A percentile compares a stretch with the other conserved stretches of the same genome.
Evolutionary conservation across 1,139 yeast genomes (phyloP).

Genomic region (Hyphopichia wangnamkhiaoensis): DNA sequence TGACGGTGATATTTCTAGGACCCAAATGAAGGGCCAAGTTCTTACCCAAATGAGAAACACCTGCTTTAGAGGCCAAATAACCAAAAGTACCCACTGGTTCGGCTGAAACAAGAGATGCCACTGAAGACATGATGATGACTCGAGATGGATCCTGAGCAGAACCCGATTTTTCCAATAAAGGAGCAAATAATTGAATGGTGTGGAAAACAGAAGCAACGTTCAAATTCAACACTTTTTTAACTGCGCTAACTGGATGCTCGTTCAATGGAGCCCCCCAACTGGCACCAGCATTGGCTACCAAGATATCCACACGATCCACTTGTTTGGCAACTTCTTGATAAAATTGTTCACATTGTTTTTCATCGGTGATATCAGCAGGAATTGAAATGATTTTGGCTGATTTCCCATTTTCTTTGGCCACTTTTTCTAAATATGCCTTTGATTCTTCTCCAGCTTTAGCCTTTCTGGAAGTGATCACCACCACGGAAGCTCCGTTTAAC

Average conservation of each 20-base stretch:
- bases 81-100: slow-evolving; percentile 64
- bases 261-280: slow-evolving; percentile 74
- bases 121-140: slow-evolving; percentile 67
- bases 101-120: slow-evolving; percentile 46
- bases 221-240: slow-evolving; percentile 64
- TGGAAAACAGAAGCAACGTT: slow-evolving; percentile 74
- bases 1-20: slow-evolving; percentile 65
- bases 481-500: slow-evolving; percentile 61
- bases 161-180: slow-evolving; percentile 58
- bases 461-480: slow-evolving; percentile 70
- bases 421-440: slow-evolving; percentile 47
- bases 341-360: slow-evolving; percentile 51
- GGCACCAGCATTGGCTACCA: slow-evolving; percentile 81
- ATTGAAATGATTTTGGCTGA: slow-evolving; percentile 50
- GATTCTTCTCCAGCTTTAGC: slow-evolving; percentile 65
- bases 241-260: slow-evolving; percentile 61
- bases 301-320: slow-evolving; percentile 55
- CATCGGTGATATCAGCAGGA: slow-evolving; percentile 61
- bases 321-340: slow-evolving; percentile 41
- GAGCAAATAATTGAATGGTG: slow-evolving; percentile 62
- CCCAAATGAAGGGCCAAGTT: slow-evolving; percentile 65
- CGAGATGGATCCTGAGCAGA: slow-evolving; percentile 63
- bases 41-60: slow-evolving; percentile 70
- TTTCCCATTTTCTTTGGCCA: slow-evolving; percentile 44
- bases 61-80: slow-evolving; percentile 76